These are phyloP conservation scores for Cercospora canescens DNA, from an alignment of 2,329 filamentous ascomycete genomes.

Conservation along the genomic window DNA sequence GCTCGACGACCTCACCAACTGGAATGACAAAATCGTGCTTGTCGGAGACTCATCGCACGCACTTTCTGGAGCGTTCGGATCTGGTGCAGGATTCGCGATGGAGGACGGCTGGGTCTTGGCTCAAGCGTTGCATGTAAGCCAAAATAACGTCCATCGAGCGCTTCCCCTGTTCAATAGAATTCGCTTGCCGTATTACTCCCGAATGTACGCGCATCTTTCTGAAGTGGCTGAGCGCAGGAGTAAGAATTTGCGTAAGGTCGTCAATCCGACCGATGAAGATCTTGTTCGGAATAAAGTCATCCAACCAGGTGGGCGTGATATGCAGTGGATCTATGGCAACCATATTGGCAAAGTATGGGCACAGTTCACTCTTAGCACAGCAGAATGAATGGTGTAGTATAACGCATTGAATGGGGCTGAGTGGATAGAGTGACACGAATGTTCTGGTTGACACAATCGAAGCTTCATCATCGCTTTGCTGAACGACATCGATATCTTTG, in stretches of 20 bases:
- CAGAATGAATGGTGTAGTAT: too few relatives aligned
- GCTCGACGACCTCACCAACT: conserved; percentile 42
- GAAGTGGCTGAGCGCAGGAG: conserved; percentile 21
- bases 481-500: too few relatives aligned
- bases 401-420: too few relatives aligned
- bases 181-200: conserved; percentile 43
- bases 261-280: conserved; percentile 25
- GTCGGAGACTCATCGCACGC: conserved; percentile 58
- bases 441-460: too few relatives aligned
- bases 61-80: conserved; percentile 39
- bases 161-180: conserved; percentile 43
- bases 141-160: conserved; percentile 27
- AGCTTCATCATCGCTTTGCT: neutral
- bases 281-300: conserved; percentile 17
- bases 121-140: conserved; percentile 29
- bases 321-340: conserved; percentile 47
- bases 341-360: conserved; percentile 37
- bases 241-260: conserved; percentile 30
- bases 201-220: conserved; percentile 41
- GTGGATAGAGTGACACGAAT: too few relatives aligned
- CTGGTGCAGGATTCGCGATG: conserved; percentile 48
- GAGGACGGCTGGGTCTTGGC: conserved; percentile 50
- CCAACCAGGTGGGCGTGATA: conserved; percentile 30
- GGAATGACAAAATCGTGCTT: conserved; percentile 48
- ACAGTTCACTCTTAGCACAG: neutral